Evolutionary conservation across 2,329 filamentous ascomycete species (phyloP).

Genomic region (Tricladium varicosporioides): DNA sequence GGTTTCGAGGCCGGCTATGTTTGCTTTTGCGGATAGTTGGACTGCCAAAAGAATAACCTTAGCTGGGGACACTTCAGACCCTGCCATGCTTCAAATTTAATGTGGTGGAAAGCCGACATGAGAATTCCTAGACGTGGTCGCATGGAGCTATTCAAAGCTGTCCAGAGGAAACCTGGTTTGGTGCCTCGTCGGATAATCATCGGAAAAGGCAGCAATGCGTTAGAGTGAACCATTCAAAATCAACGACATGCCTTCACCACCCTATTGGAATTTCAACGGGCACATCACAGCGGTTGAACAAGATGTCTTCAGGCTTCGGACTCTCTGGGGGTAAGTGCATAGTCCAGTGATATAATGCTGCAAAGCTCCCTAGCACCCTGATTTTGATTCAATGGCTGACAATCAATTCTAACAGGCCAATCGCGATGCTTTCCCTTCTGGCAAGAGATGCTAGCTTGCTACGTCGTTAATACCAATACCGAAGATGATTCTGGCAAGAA

Average conservation of each 20-base stretch:
- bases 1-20: conserved; percentile 60
- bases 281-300: conserved; percentile 26
- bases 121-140: conserved; percentile 4
- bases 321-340: conserved; percentile 72
- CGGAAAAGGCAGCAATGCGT: conserved; percentile 21
- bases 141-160: conserved; percentile 14
- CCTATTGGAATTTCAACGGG: not conserved
- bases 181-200: conserved; percentile 2
- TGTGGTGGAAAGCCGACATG: conserved; percentile 10
- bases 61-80: conserved; percentile 54
- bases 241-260: too few species aligned
- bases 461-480: conserved; percentile 85
- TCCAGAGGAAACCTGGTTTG: conserved; percentile 8
- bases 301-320: conserved; percentile 81
- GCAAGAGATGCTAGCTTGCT: conserved; percentile 98
- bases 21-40: conserved; percentile 63
- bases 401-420: conserved; percentile 19
- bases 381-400: conserved; percentile 25
- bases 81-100: conserved; percentile 29
- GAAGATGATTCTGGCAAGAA: conserved; percentile 79
- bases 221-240: not conserved
- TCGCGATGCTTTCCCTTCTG: conserved; percentile 97
- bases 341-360: too few species aligned
- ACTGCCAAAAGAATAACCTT: conserved; percentile 73
- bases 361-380: not conserved